Evolutionary conservation across 768 basidiomycete genomes (phyloP), one percentile per base, ranked within the genome.

Genomic region (Boletus edulis): DNA sequence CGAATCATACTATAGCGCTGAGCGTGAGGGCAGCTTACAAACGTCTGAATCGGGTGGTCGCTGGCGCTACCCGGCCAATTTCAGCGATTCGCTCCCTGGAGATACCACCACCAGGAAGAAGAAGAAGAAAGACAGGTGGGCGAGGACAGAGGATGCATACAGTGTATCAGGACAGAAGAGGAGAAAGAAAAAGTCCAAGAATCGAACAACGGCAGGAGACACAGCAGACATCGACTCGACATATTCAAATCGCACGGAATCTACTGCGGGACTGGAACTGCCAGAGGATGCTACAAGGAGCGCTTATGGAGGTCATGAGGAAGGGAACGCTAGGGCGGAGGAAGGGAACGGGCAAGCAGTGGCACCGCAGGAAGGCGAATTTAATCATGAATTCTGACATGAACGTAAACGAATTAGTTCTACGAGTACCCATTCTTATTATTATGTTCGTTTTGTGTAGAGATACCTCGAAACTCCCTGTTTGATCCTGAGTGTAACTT

Each of bases 31-130:
- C 54, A 72, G 75, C 32, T 66, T 73, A 44, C 70, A 74, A 15
- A 59, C 72, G 37, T 66, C 72, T 40, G 65, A 71, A 37, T 64
- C 66, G 35, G 70, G 70, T 29, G 77, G 78, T 27, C 78, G 90
- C 53, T 94, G 91, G 91, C 89, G 80, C 59, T 94, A 94, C 72
- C 89, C 89, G 14, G 86, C 91, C 59, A 91, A 92, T 67, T 91
- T 93, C 63, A 84, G 85, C 46, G 89, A 91, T 59, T 57, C 75
- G 7, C 46, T 64, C 20, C 64, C 72, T 20, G 79, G 76, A 58
- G 75, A 76, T 51, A 58, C 56, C 27, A 55, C 60, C 52, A 74
- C 71, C 58, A 81, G 76, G 72, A 87, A 87, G 73, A 86, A 85
- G 62, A 81, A 82, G 49, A 93, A 91, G 56, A 92, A 93, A 71